phyloP scores from a whole-genome alignment of 73 alveolate species.

The Breviolum minutum region DNA sequence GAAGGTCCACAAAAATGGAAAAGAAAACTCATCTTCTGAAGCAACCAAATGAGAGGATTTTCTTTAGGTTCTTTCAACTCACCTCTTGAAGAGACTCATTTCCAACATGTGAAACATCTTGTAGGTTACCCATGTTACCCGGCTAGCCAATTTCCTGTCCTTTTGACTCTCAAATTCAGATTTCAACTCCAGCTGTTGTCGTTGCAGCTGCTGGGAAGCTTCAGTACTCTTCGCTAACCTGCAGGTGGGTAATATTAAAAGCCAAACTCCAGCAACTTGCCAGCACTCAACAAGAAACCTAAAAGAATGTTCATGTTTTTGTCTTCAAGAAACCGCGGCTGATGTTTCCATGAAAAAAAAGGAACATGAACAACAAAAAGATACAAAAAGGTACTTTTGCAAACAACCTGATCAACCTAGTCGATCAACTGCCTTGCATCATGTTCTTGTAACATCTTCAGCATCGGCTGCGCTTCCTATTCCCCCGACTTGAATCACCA shows the following conservation, averaged over 20 bases:
- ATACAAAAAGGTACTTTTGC: too few relatives aligned
- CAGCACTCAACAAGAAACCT: not conserved
- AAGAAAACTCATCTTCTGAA: too few relatives aligned
- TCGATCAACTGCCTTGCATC: conserved; percentile 31
- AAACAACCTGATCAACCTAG: not conserved
- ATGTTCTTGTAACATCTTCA: conserved; percentile 63
- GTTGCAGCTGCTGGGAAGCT: conserved; percentile 53
- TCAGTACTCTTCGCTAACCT: conserved; percentile 12
- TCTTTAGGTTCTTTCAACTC: too few relatives aligned
- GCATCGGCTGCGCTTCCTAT: conserved; percentile 62
- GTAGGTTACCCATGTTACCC: too few relatives aligned
- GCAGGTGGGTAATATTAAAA: not conserved
- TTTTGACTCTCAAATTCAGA: conserved; percentile 42
- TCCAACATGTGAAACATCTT: too few relatives aligned
- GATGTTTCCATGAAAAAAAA: not conserved
- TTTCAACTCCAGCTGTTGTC: conserved; percentile 47
- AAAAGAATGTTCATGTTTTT: too few relatives aligned
- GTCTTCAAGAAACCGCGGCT: too few relatives aligned
- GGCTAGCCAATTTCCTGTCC: not conserved
- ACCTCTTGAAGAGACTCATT: too few relatives aligned
- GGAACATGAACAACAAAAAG: not conserved
- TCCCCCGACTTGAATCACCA: too few relatives aligned
- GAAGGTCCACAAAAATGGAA: too few relatives aligned
- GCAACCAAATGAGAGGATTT: too few relatives aligned
- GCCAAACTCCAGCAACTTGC: too few relatives aligned